phyloP scores from a whole-genome alignment of 192 early-diverging fungal genomes.

The Backusella parvicylindrica region DNA sequence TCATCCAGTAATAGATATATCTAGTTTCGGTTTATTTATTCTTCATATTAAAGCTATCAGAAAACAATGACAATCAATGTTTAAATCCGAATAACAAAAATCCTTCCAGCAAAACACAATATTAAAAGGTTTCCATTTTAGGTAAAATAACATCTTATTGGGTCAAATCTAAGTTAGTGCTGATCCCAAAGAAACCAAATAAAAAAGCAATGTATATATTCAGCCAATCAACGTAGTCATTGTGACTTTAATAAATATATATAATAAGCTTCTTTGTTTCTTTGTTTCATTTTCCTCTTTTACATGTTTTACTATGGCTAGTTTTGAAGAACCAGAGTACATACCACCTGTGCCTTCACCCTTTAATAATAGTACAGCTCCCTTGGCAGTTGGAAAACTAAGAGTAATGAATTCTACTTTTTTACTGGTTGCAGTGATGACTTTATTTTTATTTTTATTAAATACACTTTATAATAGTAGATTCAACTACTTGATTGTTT shows the following conservation, averaged over 20 bases:
- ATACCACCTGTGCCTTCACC: neutral
- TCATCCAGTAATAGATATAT: neutral
- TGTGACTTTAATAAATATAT: too few species aligned
- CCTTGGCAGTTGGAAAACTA: neutral
- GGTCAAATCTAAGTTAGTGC: too few species aligned
- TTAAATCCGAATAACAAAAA: neutral
- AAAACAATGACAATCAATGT: neutral
- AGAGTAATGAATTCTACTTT: neutral
- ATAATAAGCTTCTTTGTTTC: too few species aligned
- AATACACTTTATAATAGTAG: slow-evolving; percentile 22
- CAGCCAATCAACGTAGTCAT: neutral
- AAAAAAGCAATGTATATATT: neutral
- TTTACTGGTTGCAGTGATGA: neutral
- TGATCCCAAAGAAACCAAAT: neutral
- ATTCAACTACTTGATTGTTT: slow-evolving; percentile 58
- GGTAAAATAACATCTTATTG: too few species aligned
- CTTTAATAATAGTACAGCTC: neutral
- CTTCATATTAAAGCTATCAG: neutral
- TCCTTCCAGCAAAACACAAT: too few species aligned
- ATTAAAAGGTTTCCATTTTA: neutral
- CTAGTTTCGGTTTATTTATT: neutral
- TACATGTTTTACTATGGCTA: neutral
- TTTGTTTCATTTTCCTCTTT: neutral
- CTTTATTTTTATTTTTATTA: neutral
- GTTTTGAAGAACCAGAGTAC: neutral